A percentile compares a stretch with the other conserved stretches of the same genome.
Conservation (phyloP, 306 rosid genomes). For the Dicorynia guianensis region DNA sequence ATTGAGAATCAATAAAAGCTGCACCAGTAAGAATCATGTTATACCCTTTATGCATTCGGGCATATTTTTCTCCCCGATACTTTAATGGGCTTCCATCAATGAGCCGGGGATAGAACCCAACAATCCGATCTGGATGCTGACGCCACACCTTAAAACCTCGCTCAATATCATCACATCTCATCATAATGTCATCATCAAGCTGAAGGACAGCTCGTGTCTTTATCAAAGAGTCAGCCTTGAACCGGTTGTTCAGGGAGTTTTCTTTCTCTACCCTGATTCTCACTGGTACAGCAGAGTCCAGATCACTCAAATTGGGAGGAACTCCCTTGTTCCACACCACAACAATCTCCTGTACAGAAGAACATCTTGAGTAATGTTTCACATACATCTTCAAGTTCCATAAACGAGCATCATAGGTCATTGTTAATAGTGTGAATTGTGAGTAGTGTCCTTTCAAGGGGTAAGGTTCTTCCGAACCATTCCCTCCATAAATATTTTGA, state of each 20-base stretch:
- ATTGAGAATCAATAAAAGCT: constrained; percentile 78
- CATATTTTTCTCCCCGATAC: constrained; percentile 82
- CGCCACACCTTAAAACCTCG: constrained; percentile 96
- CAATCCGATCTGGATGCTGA: constrained; percentile 85
- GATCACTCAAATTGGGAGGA: constrained; percentile 76
- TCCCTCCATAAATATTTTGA: constrained; percentile 84
- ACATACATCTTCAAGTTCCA: constrained; percentile 96
- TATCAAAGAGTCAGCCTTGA: constrained; percentile 73
- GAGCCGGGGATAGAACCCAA: constrained; percentile 95
- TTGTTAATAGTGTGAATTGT: constrained; percentile 89
- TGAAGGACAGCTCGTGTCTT: constrained; percentile 94
- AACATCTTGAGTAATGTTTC: constrained; percentile 92
- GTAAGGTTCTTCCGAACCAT: constrained; percentile 89
- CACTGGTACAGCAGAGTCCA: constrained; percentile 90
- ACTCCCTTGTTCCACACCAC: constrained; percentile 98
- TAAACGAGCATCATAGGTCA: constrained; percentile 96
- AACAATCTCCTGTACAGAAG: constrained; percentile 91
- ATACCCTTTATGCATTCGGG: constrained; percentile 80
- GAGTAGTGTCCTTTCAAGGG: constrained; percentile 76
- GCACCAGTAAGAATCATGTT: constrained; percentile 99
- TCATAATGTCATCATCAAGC: constrained; percentile 99
- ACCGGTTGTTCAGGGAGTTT: constrained; percentile 90
- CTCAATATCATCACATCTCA: constrained; percentile 95
- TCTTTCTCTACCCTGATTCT: constrained; percentile 78
- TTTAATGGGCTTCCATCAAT: constrained; percentile 69